phyloP scores from a whole-genome alignment of 176 grass and related monocot genomes.

The Zoysia japonica region DNA sequence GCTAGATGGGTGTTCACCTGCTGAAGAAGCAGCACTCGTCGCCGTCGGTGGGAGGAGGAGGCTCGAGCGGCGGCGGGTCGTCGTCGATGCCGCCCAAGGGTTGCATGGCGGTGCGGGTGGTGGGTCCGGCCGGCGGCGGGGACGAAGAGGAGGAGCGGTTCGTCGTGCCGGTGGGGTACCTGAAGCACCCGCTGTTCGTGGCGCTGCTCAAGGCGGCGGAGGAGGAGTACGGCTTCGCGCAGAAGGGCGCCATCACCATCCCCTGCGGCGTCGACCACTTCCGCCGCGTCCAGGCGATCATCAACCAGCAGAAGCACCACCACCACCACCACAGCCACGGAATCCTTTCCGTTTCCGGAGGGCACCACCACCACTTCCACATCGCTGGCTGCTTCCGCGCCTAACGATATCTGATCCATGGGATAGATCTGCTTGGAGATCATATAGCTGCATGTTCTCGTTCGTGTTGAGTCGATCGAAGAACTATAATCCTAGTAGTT shows the following conservation, averaged over 20 bases:
- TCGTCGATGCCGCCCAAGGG: conserved; percentile 69
- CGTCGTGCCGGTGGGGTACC: conserved; percentile 74
- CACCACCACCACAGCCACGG: neutral
- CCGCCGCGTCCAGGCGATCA: conserved; percentile 66
- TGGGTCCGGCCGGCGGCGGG: conserved; percentile 31
- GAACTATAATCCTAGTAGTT: conserved; percentile 9
- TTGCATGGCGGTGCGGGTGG: conserved; percentile 81
- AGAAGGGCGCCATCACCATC: conserved; percentile 90
- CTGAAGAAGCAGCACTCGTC: conserved; percentile 56
- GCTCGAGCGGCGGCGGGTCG: neutral
- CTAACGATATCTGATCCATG: neutral
- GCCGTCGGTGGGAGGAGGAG: neutral
- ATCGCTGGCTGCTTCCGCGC: conserved; percentile 79
- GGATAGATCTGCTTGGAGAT: neutral
- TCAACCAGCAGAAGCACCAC: conserved; percentile 51
- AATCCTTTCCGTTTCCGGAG: neutral
- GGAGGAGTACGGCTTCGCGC: conserved; percentile 87
- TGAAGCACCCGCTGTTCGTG: conserved; percentile 84
- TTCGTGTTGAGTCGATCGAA: neutral
- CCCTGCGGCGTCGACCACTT: conserved; percentile 89
- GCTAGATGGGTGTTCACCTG: conserved; percentile 42
- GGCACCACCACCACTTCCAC: conserved; percentile 55
- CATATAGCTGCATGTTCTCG: neutral
- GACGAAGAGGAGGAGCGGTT: conserved; percentile 57
- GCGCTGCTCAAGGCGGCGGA: conserved; percentile 80